Evolutionary conservation across 169 alveolate genomes (phyloP).

Genomic region (Plasmodium chabaudi): DNA sequence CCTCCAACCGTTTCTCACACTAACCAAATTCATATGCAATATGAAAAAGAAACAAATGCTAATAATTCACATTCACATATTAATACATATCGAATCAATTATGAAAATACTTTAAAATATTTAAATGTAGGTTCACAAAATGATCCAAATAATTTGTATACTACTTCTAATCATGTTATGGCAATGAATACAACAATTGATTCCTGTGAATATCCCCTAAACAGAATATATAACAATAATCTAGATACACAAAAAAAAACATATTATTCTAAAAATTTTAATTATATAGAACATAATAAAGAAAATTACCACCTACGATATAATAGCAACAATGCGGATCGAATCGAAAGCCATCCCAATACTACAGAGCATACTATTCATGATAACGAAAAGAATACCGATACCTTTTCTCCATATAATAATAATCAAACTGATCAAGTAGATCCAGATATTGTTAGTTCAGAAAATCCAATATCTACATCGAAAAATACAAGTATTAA

Average conservation of each 20-base stretch:
- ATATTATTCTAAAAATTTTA: background rate
- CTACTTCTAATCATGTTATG: constrained; percentile 26
- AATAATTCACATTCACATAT: background rate
- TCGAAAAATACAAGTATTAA: no score
- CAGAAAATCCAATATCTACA: no score
- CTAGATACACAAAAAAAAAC: constrained; percentile 2
- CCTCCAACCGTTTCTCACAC: no score
- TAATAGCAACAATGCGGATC: background rate
- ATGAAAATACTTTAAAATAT: constrained; percentile 10
- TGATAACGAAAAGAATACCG: no score
- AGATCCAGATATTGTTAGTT: no score
- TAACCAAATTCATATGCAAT: constrained; percentile 6
- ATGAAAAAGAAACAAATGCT: background rate
- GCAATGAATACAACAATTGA: constrained; percentile 9
- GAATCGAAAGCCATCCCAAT: no score
- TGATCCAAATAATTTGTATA: constrained; percentile 1
- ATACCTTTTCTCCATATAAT: no score
- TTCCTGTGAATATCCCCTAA: background rate
- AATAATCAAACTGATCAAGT: no score
- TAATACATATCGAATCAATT: background rate
- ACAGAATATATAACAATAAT: background rate
- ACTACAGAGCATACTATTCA: no score
- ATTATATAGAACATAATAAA: constrained; percentile 10
- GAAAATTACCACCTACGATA: constrained; percentile 9
- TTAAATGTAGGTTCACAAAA: no score